These are phyloP conservation scores for Trametes gibbosa DNA, from an alignment of 768 basidiomycete genomes.

Conservation along the genomic window DNA sequence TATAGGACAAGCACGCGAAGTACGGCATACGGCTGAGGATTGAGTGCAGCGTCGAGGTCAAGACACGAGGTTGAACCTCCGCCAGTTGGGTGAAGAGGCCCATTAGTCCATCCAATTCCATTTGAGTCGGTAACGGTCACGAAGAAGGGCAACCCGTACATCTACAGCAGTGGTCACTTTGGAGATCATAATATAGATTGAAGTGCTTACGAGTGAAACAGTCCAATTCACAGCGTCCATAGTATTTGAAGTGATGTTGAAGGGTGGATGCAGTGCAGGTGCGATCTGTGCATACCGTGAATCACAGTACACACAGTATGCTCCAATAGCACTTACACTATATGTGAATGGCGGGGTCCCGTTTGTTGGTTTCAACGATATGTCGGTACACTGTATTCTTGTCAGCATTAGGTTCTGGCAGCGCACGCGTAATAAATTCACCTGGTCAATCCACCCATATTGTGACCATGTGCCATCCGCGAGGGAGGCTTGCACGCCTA, in stretches of 20 bases:
- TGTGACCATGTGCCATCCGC: conserved; percentile 50
- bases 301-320: not conserved
- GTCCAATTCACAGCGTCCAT: conserved; percentile 55
- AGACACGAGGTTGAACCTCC: conserved; percentile 42
- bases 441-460: conserved; percentile 60
- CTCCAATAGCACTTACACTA: conserved; percentile 38
- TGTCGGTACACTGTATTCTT: conserved; percentile 50
- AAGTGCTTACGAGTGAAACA: conserved; percentile 35
- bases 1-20: too few species aligned
- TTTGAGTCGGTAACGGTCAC: conserved; percentile 50
- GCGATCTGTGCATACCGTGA: conserved; percentile 41
- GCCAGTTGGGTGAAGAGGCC: conserved; percentile 55
- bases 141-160: conserved; percentile 56
- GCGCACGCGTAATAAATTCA: conserved; percentile 19
- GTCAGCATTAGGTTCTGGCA: not conserved
- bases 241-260: conserved; percentile 49
- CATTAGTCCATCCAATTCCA: conserved; percentile 54
- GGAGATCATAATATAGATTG: not conserved
- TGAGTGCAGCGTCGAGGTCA: conserved; percentile 8
- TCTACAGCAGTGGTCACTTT: conserved; percentile 32
- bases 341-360: conserved; percentile 60
- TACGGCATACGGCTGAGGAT: not conserved
- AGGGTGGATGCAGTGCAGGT: conserved; percentile 58
- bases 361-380: conserved; percentile 50
- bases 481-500: conserved; percentile 46